These are phyloP conservation scores for Sporisorium scitamineum DNA, from an alignment of 1,284 basidiomycete genomes.

Conservation along the genomic window DNA sequence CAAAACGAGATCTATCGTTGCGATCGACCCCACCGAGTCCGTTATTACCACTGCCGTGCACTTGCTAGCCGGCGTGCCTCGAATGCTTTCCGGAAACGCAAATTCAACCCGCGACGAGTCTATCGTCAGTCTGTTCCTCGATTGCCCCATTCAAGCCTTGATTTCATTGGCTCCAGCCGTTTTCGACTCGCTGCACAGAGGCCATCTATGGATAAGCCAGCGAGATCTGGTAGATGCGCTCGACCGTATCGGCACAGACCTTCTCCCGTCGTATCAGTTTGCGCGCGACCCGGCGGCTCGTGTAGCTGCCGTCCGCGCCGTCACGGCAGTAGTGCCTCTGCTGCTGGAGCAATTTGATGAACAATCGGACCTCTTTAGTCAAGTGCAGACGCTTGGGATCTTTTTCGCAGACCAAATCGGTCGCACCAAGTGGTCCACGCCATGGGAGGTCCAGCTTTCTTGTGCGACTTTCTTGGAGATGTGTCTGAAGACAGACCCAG, in stretches of 20 bases:
- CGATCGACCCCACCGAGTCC: neutral
- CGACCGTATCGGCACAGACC: conserved; percentile 38
- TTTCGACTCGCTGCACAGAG: conserved; percentile 13
- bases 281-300: conserved; percentile 22
- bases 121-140: conserved; percentile 27
- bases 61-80: conserved; percentile 20
- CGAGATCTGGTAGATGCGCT: conserved; percentile 38
- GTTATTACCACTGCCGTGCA: conserved; percentile 16
- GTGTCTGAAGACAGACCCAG: conserved; percentile 70
- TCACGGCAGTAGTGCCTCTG: conserved; percentile 22
- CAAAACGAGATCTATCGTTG: neutral
- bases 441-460: conserved; percentile 70
- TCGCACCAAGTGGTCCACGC: conserved; percentile 27
- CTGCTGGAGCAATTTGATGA: conserved; percentile 16
- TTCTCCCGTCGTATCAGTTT: conserved; percentile 31
- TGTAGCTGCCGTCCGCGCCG: conserved; percentile 21
- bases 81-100: conserved; percentile 11
- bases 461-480: conserved; percentile 73
- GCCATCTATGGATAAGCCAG: conserved; percentile 36
- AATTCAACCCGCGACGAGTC: conserved; percentile 24
- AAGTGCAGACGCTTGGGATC: conserved; percentile 32
- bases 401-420: conserved; percentile 46
- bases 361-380: conserved; percentile 38
- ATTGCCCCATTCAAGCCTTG: conserved; percentile 18
- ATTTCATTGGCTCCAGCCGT: conserved; percentile 22